These are phyloP conservation scores for Microsporum ferrugineum DNA, from an alignment of 2,329 filamentous ascomycete species.

Conservation along the genomic window DNA sequence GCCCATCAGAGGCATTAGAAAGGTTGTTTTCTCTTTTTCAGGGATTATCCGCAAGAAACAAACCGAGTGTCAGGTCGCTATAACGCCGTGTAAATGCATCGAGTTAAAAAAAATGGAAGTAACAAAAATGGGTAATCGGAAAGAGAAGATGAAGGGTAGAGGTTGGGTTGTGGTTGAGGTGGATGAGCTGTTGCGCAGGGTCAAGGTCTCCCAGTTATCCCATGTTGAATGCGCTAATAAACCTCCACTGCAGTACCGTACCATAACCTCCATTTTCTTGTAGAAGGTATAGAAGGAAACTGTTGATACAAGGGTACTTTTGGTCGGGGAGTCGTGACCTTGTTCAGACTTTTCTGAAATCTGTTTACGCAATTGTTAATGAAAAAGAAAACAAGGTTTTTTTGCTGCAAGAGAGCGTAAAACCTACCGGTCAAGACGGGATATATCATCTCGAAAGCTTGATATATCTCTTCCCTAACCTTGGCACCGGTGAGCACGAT, in stretches of 20 bases:
- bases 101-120: background rate
- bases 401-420: background rate
- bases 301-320: constrained; percentile 21
- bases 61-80: constrained; percentile 3
- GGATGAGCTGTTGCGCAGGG: background rate
- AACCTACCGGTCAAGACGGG: constrained; percentile 74
- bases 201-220: background rate
- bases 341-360: constrained; percentile 51
- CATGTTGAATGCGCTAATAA: background rate
- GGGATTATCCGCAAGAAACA: background rate
- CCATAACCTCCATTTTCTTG: background rate
- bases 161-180: background rate
- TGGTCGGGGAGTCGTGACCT: background rate
- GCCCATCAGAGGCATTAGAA: background rate
- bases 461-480: constrained; percentile 95
- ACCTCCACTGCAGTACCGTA: background rate
- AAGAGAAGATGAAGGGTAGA: background rate
- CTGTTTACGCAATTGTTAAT: constrained; percentile 28
- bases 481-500: constrained; percentile 97
- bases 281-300: constrained; percentile 11
- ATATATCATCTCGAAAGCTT: constrained; percentile 94
- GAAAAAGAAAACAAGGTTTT: constrained; percentile 8
- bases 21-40: background rate
- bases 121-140: background rate
- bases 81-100: constrained; percentile 2